A percentile compares a stretch with the other conserved stretches of the same genome.
Evolutionary conservation across 371 early-diverging fungal species (phyloP).

Genomic region (Syncephalastrum racemosum): DNA sequence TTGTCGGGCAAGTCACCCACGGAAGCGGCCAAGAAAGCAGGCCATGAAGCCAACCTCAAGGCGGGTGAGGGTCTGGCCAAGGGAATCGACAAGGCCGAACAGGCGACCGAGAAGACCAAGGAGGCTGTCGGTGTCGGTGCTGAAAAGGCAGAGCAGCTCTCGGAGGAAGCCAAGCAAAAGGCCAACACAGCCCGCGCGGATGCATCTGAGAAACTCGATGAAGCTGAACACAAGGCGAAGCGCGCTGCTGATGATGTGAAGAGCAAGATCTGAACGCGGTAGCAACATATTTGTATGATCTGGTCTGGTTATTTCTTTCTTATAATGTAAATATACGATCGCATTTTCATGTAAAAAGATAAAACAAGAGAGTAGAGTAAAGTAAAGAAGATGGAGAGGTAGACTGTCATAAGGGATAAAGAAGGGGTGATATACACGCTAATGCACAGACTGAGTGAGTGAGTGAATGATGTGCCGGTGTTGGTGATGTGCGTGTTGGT

Average conservation of each 20-base stretch:
- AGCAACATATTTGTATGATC: too few relatives aligned
- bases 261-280: background rate
- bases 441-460: too few relatives aligned
- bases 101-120: slow-evolving; percentile 13
- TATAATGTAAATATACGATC: too few relatives aligned
- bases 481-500: too few relatives aligned
- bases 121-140: slow-evolving; percentile 14
- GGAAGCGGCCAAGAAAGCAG: background rate
- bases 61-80: background rate
- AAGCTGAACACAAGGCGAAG: slow-evolving; percentile 2
- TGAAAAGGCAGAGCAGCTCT: slow-evolving; percentile 9
- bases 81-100: slow-evolving; percentile 6
- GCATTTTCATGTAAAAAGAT: too few relatives aligned
- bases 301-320: too few relatives aligned
- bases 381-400: too few relatives aligned
- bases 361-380: too few relatives aligned
- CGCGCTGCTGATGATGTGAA: background rate
- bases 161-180: slow-evolving; percentile 2
- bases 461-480: too few relatives aligned
- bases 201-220: background rate
- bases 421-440: too few relatives aligned
- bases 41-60: slow-evolving; percentile 4
- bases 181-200: background rate
- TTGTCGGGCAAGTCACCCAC: slow-evolving; percentile 1
- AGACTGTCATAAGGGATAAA: too few relatives aligned